phyloP scores from a whole-genome alignment of 2,329 filamentous ascomycete genomes.

The Leptographium wingfieldii region DNA sequence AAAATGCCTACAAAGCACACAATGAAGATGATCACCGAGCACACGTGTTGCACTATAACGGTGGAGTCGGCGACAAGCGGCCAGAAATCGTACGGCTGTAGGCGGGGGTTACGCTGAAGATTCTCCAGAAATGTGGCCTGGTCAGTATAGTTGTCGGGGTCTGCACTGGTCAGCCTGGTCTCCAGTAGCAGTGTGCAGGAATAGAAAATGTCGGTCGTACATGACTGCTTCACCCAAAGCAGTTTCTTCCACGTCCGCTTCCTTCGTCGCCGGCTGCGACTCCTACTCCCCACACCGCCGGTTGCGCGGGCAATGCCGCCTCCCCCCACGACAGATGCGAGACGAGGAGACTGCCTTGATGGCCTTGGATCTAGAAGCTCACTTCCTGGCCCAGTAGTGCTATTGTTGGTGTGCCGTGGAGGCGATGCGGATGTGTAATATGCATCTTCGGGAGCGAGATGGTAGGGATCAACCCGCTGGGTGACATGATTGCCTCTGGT shows the following conservation, averaged over 20 bases:
- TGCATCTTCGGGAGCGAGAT: slow-evolving; percentile 75
- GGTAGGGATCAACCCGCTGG: slow-evolving; percentile 45
- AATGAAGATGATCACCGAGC: slow-evolving; percentile 86
- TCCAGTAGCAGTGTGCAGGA: slow-evolving; percentile 2
- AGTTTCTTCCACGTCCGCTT: slow-evolving; percentile 86
- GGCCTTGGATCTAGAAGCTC: slow-evolving; percentile 2
- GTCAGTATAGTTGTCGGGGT: slow-evolving; percentile 98
- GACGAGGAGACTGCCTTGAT: slow-evolving; percentile 3
- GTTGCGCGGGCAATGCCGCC: slow-evolving; percentile 15
- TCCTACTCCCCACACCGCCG: slow-evolving; percentile 39
- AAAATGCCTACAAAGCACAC: slow-evolving; percentile 89
- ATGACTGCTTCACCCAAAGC: slow-evolving; percentile 94
- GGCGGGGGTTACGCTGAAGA: slow-evolving; percentile 82
- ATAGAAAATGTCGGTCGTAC: slow-evolving; percentile 27
- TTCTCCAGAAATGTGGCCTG: slow-evolving; percentile 94
- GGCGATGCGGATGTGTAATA: slow-evolving; percentile 49
- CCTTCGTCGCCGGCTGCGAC: slow-evolving; percentile 49
- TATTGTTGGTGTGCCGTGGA: slow-evolving; percentile 30
- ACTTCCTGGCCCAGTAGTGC: background rate
- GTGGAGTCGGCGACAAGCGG: slow-evolving; percentile 88
- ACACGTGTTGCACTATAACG: slow-evolving; percentile 93
- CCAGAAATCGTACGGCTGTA: slow-evolving; percentile 97
- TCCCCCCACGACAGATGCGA: background rate
- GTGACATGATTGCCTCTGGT: background rate
- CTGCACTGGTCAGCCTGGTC: slow-evolving; percentile 27